Base-by-base conservation (phyloP, 2,329 filamentous ascomycete genomes). In the Trichoderma arundinaceum region DNA sequence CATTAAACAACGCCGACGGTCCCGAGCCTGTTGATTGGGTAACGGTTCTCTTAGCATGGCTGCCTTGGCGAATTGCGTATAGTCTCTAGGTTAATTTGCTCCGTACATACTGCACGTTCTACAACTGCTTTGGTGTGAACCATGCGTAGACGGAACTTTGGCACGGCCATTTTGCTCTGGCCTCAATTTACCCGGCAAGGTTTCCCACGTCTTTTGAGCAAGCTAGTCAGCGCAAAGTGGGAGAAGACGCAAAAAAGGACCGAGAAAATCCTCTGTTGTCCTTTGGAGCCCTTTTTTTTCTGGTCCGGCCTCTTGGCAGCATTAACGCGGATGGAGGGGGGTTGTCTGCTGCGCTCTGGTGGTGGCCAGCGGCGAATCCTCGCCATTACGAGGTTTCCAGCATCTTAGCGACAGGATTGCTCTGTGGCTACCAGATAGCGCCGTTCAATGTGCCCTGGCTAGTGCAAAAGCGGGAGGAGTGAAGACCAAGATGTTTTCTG, bases 391-490 rank as follows among this genome's bases (percentile, higher is more conserved):
- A 64, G 52, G 52, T 49, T 48, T 19, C 32, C 52, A 48, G 43
- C 51, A 32, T 22, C 43, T 51, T 64, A 56, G 51, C 60, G 60
- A 56, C 43, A 57, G 61, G n/a, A 39, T 15, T 57, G 43, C 49
- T 63, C 52, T 64, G 62, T 57, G 49, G 52, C 60, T 64, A 57
- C 61, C 39, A 56, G 61, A 64, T 64, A 57, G 61, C 51, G 61
- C 51, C 44, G 19, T 39, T 57, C 22, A 15, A 15, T 33, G 58
- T 52, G 51, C 53, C 61, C 61, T 59, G 53, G 53, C 62, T 65
- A 65, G 62, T 64, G 41, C 54, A 4, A 44, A 65, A 43, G 62
- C 52, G 62, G 62, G 62, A 58, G 53, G 44, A 33, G 44, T 49
- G 15, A 32, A 46, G 41, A 39, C 7, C 7, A 17, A 33, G 22